Evolutionary conservation across 352 stramenopile genomes (phyloP), one percentile per base, ranked within the genome.

Genomic region (Aphanomyces cochlioides): DNA sequence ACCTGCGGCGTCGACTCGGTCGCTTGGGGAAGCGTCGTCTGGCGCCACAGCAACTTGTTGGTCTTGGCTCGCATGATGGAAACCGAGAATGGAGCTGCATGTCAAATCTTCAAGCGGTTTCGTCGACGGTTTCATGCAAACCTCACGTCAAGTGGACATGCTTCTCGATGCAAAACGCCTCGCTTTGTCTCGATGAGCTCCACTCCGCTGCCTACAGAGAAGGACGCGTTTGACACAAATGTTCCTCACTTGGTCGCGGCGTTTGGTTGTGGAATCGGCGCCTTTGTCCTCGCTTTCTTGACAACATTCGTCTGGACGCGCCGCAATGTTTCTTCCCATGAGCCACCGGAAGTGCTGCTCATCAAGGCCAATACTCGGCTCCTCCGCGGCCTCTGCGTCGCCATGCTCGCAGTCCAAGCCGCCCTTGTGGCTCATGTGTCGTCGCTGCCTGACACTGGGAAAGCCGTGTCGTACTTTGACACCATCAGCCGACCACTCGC

Each of bases 321-420:
- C 7, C 47, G 38, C 40, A 61, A 48, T 21, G 47, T 63, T 37
- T 21, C 64, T 15, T 37, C 48, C 1, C 37, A 70, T 17, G 28
- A 70, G 7, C 47, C 61, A n/a, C 64, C 64, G 21, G 64, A 70
- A 19, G 4, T 70, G 0, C 59, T 36, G 39, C 47, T 70, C 36
- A 63, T 70, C 47, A 70, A 70, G 21, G 41, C 28, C 64, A 54
- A 40, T 50, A 61, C 64, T 21, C 56, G 56, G 39, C 45, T 70
- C 15, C 64, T 70, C 8, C 64, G 64, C 0, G 47, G 36, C 6
- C 37, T 70, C 3, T 70, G 64, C 47, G 15, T 70, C 19, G 64
- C 17, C 6, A 38, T 70, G 17, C 39, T 50, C 17, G 28, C 45
- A 13, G 28, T 19, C 40, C 64, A 70, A 19, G 19, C 61, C 0